Base-by-base conservation (phyloP, 2,329 filamentous ascomycete genomes). In the Escovopsis sp. region DNA sequence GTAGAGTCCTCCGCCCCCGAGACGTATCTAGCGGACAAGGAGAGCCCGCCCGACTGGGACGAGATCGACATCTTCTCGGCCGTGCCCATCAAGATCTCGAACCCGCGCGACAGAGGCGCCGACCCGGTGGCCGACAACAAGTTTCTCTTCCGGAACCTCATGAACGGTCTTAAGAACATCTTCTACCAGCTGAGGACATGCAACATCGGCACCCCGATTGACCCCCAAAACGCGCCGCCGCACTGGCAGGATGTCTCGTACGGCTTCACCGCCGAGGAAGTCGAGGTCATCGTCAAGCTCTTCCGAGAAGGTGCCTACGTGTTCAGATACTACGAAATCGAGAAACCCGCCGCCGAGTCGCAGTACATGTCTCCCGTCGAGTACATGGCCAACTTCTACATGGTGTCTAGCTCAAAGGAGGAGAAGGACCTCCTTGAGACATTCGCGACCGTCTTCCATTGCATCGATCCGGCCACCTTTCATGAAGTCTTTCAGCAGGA, bases 401-500 rank as follows among this genome's bases (percentile, higher is more conserved):
- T 94, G 75, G 80, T 91, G 36, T 89, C 87, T 0, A 94, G 86
- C 59, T 83, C 79, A 47, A 93, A 94, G 54, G 93, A 98, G 57
- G 93, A 98, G 61, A 98, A 98, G 59, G 91, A 98, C 43, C 72
- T 98, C 8, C 71, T 99, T 6, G 93, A 98, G 66, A 94, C 86
- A 3, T 99, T 99, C 59, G 91, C 89, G 2, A 96, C 91, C 0
- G 88, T 98, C 26, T 98, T 99, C 58, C 91, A 98, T 59, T 93
- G 89, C 62, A 91, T 99, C 49, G 91, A 99, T 56, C 91, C 91
- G 2, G 91, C 93, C 10, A 95, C 89, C 0, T 98, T 99, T 58
- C 88, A 98, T 55, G 91, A 99, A 65, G 87, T 98, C 35, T 99
- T 98, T 60, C 85, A 94, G 58, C 85, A 88, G 47, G 91, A 96